These are phyloP conservation scores for Lasiodiplodia sp. DNA, from an alignment of 2,329 filamentous ascomycete species.

Conservation along the genomic window DNA sequence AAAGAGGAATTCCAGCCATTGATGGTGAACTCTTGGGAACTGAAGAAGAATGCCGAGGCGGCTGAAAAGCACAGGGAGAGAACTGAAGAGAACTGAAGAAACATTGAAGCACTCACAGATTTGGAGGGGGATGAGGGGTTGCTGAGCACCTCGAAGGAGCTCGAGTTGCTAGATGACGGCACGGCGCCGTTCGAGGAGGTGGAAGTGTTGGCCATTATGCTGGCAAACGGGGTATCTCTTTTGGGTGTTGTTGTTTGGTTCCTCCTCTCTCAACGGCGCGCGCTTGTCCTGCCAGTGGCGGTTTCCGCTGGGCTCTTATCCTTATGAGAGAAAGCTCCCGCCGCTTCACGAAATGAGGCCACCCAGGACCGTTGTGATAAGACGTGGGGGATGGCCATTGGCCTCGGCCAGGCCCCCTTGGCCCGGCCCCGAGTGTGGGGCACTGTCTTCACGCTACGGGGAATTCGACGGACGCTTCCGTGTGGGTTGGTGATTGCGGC, in stretches of 20 bases:
- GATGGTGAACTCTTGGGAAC: no score
- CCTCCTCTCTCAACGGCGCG: slow-evolving; percentile 3
- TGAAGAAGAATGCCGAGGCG: no score
- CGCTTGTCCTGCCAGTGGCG: not conserved
- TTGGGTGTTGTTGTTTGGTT: not conserved
- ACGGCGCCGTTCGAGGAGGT: not conserved
- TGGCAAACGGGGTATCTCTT: slow-evolving; percentile 24
- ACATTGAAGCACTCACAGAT: not conserved
- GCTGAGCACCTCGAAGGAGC: slow-evolving; percentile 17
- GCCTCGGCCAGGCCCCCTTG: not conserved
- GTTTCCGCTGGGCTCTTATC: not conserved
- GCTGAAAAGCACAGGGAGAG: no score
- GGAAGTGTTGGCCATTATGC: slow-evolving; percentile 19
- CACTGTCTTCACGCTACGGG: not conserved
- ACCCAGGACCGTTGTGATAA: slow-evolving; percentile 12
- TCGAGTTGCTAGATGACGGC: not conserved
- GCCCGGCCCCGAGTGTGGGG: not conserved
- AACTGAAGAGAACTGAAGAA: not conserved
- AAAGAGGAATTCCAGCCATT: no score
- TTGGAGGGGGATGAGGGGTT: not conserved
- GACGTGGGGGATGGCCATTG: slow-evolving; percentile 26
- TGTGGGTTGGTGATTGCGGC: not conserved
- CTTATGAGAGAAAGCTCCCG: not conserved
- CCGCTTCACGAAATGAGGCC: not conserved
- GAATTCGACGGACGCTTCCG: slow-evolving; percentile 13